These are phyloP conservation scores for Chaetomiaceae sp. DNA, from an alignment of 2,329 filamentous ascomycete species.

Conservation along the genomic window DNA sequence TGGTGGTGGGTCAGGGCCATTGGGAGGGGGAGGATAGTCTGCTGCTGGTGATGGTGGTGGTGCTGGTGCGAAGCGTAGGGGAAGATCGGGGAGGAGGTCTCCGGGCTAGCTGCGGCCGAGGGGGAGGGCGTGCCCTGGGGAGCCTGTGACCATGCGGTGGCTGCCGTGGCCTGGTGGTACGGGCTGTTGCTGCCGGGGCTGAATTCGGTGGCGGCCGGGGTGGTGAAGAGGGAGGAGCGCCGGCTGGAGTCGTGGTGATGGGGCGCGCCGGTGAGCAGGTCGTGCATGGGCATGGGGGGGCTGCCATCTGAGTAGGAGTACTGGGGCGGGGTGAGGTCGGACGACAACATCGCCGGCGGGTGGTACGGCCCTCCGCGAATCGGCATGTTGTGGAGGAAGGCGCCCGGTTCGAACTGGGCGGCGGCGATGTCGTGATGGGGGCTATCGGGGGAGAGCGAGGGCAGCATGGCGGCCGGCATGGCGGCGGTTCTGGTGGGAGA, in stretches of 20 bases:
- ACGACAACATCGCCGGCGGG: conserved; percentile 36
- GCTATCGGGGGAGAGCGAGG: conserved; percentile 33
- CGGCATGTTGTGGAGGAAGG: conserved; percentile 41
- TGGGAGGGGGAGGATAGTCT: not conserved
- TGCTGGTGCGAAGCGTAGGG: not conserved
- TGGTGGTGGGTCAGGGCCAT: not conserved
- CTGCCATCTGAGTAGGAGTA: conserved; percentile 37
- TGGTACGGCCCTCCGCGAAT: conserved; percentile 39
- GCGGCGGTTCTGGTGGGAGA: conserved; percentile 33
- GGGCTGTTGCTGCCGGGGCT: conserved; percentile 33
- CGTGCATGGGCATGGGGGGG: conserved; percentile 36
- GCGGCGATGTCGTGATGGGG: conserved; percentile 34
- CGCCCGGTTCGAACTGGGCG: conserved; percentile 29
- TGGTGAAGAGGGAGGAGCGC: conserved; percentile 41
- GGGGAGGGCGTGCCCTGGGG: conserved; percentile 31
- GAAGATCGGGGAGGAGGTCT: not conserved
- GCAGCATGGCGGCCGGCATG: not conserved
- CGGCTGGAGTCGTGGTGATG: conserved; percentile 36
- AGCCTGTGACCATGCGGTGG: conserved; percentile 20
- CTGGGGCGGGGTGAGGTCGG: conserved; percentile 41
- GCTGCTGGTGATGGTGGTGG: not conserved
- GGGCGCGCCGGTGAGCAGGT: conserved; percentile 42
- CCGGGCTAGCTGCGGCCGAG: conserved; percentile 34
- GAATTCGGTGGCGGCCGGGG: conserved; percentile 42
- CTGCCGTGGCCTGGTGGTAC: conserved; percentile 4